phyloP scores from a whole-genome alignment of 108 stramenopile genomes.

The Pseudonitzschia pungens region DNA sequence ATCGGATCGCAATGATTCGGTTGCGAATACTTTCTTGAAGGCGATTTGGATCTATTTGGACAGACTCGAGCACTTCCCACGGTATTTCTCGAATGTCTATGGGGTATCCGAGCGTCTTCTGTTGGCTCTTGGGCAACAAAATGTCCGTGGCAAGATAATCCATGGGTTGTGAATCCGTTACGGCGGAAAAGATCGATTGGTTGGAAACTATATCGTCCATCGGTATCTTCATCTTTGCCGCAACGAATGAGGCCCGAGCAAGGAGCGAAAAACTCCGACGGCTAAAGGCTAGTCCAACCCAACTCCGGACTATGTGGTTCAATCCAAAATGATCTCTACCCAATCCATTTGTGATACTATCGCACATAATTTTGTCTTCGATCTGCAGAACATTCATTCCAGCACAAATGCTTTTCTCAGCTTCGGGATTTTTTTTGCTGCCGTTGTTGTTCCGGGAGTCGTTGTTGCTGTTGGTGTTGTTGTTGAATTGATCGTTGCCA shows the following conservation, averaged over 20 bases:
- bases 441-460: neutral
- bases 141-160: neutral
- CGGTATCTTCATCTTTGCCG: constrained; percentile 4
- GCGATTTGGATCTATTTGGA: constrained; percentile 7
- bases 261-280: constrained; percentile 18
- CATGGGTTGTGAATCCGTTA: constrained; percentile 9
- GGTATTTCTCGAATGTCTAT: constrained; percentile 9
- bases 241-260: constrained; percentile 14
- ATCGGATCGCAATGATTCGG: constrained; percentile 10
- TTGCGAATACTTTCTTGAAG: neutral
- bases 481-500: neutral
- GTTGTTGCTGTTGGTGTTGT: neutral
- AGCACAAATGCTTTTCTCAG: neutral
- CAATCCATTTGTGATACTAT: neutral
- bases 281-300: constrained; percentile 22
- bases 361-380: constrained; percentile 5
- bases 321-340: constrained; percentile 22
- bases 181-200: constrained; percentile 2
- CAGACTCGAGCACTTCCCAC: constrained; percentile 15
- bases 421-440: neutral
- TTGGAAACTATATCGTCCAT: constrained; percentile 30
- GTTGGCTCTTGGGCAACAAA: neutral
- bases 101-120: constrained; percentile 6
- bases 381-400: neutral
- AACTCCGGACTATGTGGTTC: constrained; percentile 13